phyloP scores from a whole-genome alignment of 768 basidiomycete genomes.

The Terana coerulea region DNA sequence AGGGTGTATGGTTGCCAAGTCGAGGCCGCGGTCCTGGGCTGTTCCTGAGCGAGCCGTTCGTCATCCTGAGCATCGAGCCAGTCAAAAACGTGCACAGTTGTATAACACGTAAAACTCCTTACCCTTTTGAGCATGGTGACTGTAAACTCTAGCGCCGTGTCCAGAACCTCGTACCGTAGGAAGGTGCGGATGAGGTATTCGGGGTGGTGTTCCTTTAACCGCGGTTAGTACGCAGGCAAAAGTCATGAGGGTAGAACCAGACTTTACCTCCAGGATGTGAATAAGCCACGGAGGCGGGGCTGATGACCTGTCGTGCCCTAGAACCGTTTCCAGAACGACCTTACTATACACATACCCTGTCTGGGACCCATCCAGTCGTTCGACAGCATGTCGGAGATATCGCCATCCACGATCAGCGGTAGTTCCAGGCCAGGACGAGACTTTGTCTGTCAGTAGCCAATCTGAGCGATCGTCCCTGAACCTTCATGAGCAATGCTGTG shows the following conservation, averaged over 20 bases:
- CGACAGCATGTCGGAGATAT: conserved; percentile 77
- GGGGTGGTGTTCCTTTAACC: conserved; percentile 59
- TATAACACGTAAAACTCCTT: conserved; percentile 20
- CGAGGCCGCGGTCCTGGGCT: conserved; percentile 49
- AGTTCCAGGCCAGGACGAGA: conserved; percentile 81
- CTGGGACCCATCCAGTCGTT: conserved; percentile 68
- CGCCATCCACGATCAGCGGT: conserved; percentile 81
- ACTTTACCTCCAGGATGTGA: conserved; percentile 64
- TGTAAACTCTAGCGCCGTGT: conserved; percentile 72
- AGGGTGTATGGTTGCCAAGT: conserved; percentile 84
- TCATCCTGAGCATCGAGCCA: conserved; percentile 40
- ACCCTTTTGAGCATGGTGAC: conserved; percentile 74
- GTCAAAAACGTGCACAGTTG: background rate
- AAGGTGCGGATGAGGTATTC: conserved; percentile 81
- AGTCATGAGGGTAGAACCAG: background rate
- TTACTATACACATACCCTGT: conserved; percentile 78
- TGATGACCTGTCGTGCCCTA: conserved; percentile 56
- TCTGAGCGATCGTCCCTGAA: conserved; percentile 65
- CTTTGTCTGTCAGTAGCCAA: conserved; percentile 82
- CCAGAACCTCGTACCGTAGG: conserved; percentile 75
- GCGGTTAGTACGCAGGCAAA: conserved; percentile 1
- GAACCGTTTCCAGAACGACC: conserved; percentile 69
- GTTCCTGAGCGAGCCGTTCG: conserved; percentile 45
- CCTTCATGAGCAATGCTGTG: background rate
- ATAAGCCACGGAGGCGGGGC: conserved; percentile 83